A percentile compares a stretch with the other conserved stretches of the same genome.
Conservation (phyloP, 192 early-diverging fungal genomes). For the Coemansia sp. region DNA sequence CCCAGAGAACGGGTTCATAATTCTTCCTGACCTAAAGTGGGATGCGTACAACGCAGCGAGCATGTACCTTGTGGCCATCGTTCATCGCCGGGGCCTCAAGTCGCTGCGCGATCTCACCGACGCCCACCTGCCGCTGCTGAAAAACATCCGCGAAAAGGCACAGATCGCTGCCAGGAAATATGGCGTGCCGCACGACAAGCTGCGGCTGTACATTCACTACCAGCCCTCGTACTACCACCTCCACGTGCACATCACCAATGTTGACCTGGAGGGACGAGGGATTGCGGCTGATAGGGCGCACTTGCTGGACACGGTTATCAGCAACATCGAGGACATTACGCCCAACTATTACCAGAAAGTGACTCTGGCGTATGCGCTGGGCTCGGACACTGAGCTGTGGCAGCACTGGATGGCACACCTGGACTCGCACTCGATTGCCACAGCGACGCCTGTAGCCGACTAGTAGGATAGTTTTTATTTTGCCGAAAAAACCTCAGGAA, state of each 20-base stretch:
- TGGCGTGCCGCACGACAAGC: slow-evolving; percentile 55
- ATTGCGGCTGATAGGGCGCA: slow-evolving; percentile 65
- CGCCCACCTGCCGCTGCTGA: slow-evolving; percentile 61
- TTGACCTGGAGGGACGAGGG: slow-evolving; percentile 56
- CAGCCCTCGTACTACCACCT: slow-evolving; percentile 84
- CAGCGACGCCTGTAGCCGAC: background rate
- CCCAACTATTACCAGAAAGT: slow-evolving; percentile 65
- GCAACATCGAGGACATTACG: slow-evolving; percentile 62
- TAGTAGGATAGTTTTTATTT: background rate
- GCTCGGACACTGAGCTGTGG: slow-evolving; percentile 51
- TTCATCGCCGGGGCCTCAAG: slow-evolving; percentile 53
- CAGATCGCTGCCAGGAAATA: slow-evolving; percentile 44
- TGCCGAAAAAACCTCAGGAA: background rate
- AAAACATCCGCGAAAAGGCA: slow-evolving; percentile 58
- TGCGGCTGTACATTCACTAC: slow-evolving; percentile 76
- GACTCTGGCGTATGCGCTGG: slow-evolving; percentile 60
- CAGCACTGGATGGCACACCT: slow-evolving; percentile 13
- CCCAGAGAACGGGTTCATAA: slow-evolving; percentile 63
- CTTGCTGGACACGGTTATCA: slow-evolving; percentile 65
- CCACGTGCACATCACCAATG: slow-evolving; percentile 74
- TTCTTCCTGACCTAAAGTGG: slow-evolving; percentile 83
- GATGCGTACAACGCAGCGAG: slow-evolving; percentile 58
- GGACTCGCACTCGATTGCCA: background rate
- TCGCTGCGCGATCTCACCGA: slow-evolving; percentile 64
- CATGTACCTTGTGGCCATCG: slow-evolving; percentile 68